Percentiles rank a stretch among this genome's conserved stretches.
These are phyloP conservation scores for Amphirosellinia nigrospora DNA, from an alignment of 495 filamentous ascomycete genomes.

Conservation along the genomic window DNA sequence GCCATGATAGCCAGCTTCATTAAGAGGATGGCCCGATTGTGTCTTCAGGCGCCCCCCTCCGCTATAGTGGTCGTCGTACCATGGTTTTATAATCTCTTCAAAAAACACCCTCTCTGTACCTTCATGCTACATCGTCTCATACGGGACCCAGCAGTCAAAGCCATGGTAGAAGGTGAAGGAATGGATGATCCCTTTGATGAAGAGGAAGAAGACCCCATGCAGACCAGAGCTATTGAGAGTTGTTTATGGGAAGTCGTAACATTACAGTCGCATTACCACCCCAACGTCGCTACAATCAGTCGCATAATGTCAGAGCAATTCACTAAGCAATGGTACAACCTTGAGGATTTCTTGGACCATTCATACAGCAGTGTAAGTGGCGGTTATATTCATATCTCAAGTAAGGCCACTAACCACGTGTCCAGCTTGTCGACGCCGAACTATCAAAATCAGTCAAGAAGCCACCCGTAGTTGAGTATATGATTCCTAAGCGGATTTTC, in stretches of 20 bases:
- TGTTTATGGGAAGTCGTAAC: constrained; percentile 93
- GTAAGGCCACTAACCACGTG: constrained; percentile 33
- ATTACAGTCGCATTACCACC: constrained; percentile 92
- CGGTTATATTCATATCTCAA: not conserved
- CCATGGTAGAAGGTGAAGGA: constrained; percentile 66
- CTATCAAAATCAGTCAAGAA: constrained; percentile 83
- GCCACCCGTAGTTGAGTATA: constrained; percentile 85
- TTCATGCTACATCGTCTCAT: constrained; percentile 92
- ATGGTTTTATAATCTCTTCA: constrained; percentile 94
- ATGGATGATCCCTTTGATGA: constrained; percentile 81
- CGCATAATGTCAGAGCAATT: constrained; percentile 97
- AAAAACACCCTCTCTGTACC: constrained; percentile 84
- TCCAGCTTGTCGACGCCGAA: constrained; percentile 81
- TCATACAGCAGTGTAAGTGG: constrained; percentile 81
- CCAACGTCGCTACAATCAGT: constrained; percentile 92
- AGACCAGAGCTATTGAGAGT: constrained; percentile 87
- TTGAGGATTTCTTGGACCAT: constrained; percentile 97
- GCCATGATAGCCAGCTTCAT: constrained; percentile 93
- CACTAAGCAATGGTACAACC: constrained; percentile 88
- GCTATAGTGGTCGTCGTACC: constrained; percentile 89
- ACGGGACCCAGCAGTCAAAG: constrained; percentile 60
- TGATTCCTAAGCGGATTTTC: constrained; percentile 91
- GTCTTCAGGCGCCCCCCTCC: constrained; percentile 82
- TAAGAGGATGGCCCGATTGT: constrained; percentile 83
- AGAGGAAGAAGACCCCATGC: constrained; percentile 78